These are phyloP conservation scores for Fusarium acutatum DNA, from an alignment of 2,329 filamentous ascomycete genomes.

Conservation along the genomic window DNA sequence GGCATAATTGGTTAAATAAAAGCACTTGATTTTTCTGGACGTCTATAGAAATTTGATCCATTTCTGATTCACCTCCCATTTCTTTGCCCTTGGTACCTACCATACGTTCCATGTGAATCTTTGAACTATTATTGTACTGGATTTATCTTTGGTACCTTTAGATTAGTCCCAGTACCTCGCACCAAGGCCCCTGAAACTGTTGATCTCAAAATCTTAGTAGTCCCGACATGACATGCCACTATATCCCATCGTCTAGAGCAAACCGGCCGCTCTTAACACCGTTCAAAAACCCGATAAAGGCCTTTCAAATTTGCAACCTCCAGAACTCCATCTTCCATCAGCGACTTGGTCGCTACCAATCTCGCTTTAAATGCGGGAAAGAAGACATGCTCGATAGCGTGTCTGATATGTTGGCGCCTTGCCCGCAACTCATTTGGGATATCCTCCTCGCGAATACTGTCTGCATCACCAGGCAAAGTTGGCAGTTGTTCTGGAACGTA, in stretches of 20 bases:
- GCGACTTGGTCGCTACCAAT: constrained; percentile 79
- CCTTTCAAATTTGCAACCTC: constrained; percentile 94
- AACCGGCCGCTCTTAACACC: constrained; percentile 68
- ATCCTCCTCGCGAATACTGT: constrained; percentile 46
- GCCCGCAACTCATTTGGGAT: constrained; percentile 61
- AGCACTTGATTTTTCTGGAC: constrained; percentile 3
- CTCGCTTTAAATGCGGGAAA: constrained; percentile 89
- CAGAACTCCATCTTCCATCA: constrained; percentile 78
- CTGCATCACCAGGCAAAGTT: constrained; percentile 48
- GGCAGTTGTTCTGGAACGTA: constrained; percentile 91
- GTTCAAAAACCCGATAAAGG: constrained; percentile 92
- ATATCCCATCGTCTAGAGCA: neutral
- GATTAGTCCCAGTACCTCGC: neutral
- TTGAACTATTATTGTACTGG: neutral
- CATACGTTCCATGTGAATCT: neutral
- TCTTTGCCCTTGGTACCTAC: neutral
- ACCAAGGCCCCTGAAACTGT: neutral
- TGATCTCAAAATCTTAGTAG: neutral
- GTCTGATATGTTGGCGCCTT: constrained; percentile 74
- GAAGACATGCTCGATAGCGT: constrained; percentile 82
- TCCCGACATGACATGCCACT: constrained; percentile 2
- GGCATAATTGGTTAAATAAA: constrained; percentile 37
- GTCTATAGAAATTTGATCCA: neutral
- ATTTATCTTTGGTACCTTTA: neutral
- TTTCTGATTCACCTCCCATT: neutral